These are phyloP conservation scores for Curvularia lunata DNA, from an alignment of 2,329 filamentous ascomycete species.

Conservation along the genomic window DNA sequence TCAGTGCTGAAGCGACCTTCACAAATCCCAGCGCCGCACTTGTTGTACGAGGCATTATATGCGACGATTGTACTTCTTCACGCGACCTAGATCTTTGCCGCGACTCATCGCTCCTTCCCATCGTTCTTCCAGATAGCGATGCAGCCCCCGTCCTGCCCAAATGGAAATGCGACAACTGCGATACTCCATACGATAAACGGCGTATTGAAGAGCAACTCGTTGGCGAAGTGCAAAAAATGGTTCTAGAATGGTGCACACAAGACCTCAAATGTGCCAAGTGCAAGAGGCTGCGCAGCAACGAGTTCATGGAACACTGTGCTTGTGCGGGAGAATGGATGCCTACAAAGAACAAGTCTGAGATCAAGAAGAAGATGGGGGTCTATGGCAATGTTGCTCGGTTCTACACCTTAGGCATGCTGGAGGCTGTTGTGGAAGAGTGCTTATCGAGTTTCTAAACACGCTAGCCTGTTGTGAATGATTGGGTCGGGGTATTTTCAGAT, in stretches of 20 bases:
- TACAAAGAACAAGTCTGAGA: conserved; percentile 70
- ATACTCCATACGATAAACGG: conserved; percentile 76
- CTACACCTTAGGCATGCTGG: conserved; percentile 83
- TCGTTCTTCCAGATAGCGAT: conserved; percentile 44
- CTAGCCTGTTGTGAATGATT: not conserved
- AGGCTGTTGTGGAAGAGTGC: conserved; percentile 73
- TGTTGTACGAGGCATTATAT: conserved; percentile 76
- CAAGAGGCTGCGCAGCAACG: conserved; percentile 73
- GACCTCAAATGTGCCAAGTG: conserved; percentile 86
- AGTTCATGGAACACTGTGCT: conserved; percentile 95
- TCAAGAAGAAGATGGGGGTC: conserved; percentile 70
- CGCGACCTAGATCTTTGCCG: conserved; percentile 91
- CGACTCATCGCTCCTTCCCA: conserved; percentile 78
- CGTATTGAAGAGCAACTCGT: conserved; percentile 84
- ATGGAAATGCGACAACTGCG: conserved; percentile 81
- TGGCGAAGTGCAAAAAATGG: conserved; percentile 73
- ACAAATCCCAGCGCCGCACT: conserved; percentile 81
- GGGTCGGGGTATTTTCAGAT: not conserved
- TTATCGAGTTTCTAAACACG: conserved; percentile 50
- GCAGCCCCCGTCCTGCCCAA: conserved; percentile 59
- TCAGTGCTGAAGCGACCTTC: conserved; percentile 86
- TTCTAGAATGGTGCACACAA: conserved; percentile 84
- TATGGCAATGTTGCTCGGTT: conserved; percentile 76
- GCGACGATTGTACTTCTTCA: conserved; percentile 86
- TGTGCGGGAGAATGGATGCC: conserved; percentile 87